Conservation (phyloP, 768 basidiomycete species). For the Pisolithus microcarpus region DNA sequence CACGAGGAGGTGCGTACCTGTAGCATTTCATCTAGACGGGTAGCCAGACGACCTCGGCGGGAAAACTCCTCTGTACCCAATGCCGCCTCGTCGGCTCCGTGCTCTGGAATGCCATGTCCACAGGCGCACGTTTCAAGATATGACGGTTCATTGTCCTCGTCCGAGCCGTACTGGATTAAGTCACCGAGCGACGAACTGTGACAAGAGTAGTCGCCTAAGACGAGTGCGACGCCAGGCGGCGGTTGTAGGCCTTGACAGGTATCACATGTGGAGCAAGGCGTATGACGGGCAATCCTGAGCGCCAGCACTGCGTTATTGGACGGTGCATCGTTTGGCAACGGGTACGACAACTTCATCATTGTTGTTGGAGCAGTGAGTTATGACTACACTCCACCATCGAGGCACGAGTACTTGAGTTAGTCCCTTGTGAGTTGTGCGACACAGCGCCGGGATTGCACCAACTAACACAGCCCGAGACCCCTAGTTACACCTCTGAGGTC, state of each 20-base stretch:
- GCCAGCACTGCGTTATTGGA: conserved; percentile 46
- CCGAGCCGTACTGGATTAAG: conserved; percentile 62
- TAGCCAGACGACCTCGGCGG: conserved; percentile 68
- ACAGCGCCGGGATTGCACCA: background rate
- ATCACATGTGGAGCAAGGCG: conserved; percentile 57
- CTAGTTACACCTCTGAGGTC: background rate
- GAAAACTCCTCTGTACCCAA: conserved; percentile 58
- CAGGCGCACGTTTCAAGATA: conserved; percentile 64
- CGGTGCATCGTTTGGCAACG: conserved; percentile 45
- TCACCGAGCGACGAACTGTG: conserved; percentile 44
- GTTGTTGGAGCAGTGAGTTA: background rate
- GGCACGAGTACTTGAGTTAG: background rate
- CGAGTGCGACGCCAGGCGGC: conserved; percentile 46
- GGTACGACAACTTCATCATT: conserved; percentile 74
- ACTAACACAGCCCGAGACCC: background rate
- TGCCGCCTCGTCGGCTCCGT: conserved; percentile 55
- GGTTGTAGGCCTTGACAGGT: conserved; percentile 71
- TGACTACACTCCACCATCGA: background rate
- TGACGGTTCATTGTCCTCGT: conserved; percentile 51
- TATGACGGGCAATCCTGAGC: conserved; percentile 81
- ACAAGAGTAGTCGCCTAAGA: conserved; percentile 41
- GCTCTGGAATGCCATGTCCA: conserved; percentile 56
- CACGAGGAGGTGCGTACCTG: conserved; percentile 45
- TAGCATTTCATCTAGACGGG: conserved; percentile 73
- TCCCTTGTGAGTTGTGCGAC: background rate